These are phyloP conservation scores for Populus hybrid DNA, from an alignment of 441 rosid genomes.

Conservation along the genomic window DNA sequence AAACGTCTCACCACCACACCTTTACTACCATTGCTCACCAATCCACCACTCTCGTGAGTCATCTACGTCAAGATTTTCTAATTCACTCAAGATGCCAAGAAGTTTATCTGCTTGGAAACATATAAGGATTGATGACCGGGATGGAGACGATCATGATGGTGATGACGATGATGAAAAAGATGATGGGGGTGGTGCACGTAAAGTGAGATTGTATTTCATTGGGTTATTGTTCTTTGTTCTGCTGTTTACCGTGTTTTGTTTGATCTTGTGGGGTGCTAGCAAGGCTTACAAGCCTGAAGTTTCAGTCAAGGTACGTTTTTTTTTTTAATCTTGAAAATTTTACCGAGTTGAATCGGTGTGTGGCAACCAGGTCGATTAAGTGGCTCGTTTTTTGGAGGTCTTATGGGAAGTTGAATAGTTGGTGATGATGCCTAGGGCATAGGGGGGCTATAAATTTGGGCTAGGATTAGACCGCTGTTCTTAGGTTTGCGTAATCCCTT, in stretches of 20 bases:
- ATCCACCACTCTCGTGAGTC: constrained; percentile 92
- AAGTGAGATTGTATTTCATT: constrained; percentile 55
- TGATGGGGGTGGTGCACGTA: constrained; percentile 25
- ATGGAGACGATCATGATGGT: constrained; percentile 32
- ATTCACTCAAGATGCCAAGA: constrained; percentile 57
- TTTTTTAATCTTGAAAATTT: not conserved
- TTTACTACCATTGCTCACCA: constrained; percentile 82
- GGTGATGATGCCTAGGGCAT: not conserved
- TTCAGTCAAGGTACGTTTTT: constrained; percentile 50
- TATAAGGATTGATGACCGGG: constrained; percentile 32
- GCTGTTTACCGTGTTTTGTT: constrained; percentile 57
- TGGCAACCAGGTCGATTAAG: constrained; percentile 10
- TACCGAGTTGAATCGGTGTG: constrained; percentile 10
- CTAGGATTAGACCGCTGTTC: not conserved
- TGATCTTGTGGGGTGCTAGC: constrained; percentile 80
- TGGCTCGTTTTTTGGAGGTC: not conserved
- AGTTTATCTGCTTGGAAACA: constrained; percentile 54
- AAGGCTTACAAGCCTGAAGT: constrained; percentile 68
- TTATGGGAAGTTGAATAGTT: constrained; percentile 1
- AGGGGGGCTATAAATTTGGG: not conserved
- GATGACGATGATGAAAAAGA: constrained; percentile 30
- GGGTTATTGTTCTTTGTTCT: constrained; percentile 49
- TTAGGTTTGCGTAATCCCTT: constrained; percentile 8
- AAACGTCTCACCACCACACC: constrained; percentile 59
- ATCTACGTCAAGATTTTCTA: constrained; percentile 78